Evolutionary conservation across 257 asterid genomes (phyloP).

Genomic region (Sherardia arvensis): DNA sequence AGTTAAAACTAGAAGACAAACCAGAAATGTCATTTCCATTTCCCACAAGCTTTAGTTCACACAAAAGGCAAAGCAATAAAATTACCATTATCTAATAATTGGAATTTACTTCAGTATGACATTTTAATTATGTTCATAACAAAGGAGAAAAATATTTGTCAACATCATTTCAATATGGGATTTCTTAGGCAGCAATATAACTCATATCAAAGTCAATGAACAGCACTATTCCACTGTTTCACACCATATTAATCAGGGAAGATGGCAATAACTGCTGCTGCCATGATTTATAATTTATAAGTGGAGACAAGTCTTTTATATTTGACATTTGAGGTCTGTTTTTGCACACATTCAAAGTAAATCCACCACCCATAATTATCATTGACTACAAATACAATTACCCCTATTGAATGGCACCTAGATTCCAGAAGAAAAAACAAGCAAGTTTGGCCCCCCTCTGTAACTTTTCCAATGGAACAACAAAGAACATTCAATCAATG

Average conservation of each 20-base stretch:
- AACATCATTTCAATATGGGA: no score
- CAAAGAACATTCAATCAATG: background rate
- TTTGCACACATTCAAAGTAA: conserved; percentile 14
- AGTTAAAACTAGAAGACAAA: conserved; percentile 3
- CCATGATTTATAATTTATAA: background rate
- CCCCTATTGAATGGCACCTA: background rate
- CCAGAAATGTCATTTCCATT: background rate
- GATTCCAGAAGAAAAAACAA: background rate
- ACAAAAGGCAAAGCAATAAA: no score
- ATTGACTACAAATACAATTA: background rate
- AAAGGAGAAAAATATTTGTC: no score
- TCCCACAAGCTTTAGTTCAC: background rate
- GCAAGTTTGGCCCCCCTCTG: background rate
- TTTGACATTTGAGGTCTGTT: conserved; percentile 7
- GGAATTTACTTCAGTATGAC: no score
- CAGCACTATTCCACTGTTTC: background rate
- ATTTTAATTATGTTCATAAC: no score
- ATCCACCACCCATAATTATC: conserved; percentile 14
- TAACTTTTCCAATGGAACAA: background rate
- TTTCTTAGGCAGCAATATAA: no score
- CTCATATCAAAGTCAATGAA: background rate
- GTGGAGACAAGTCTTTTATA: background rate
- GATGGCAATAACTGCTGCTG: background rate
- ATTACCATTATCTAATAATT: no score
- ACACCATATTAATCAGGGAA: background rate